phyloP scores from a whole-genome alignment of 2,329 filamentous ascomycete genomes.

The Simplicillium sp. region DNA sequence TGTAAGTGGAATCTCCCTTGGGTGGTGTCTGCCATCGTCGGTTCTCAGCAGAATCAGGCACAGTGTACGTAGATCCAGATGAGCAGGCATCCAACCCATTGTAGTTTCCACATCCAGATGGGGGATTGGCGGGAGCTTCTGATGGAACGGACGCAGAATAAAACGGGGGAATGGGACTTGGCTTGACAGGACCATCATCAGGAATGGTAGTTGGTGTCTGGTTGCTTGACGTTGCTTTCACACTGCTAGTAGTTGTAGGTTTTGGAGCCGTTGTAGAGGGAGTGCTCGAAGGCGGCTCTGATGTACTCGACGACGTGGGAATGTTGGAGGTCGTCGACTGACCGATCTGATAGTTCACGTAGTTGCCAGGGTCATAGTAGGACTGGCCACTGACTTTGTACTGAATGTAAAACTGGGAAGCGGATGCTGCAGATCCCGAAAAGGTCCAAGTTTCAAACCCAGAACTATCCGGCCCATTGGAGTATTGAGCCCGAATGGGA shows the following conservation, averaged over 20 bases:
- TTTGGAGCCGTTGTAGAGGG: neutral
- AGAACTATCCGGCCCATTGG: neutral
- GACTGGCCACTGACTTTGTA: slow-evolving; percentile 1
- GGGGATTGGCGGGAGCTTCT: neutral
- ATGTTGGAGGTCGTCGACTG: neutral
- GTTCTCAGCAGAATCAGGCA: slow-evolving; percentile 2
- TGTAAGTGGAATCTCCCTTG: neutral
- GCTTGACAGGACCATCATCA: slow-evolving; percentile 1
- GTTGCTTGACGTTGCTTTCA: neutral
- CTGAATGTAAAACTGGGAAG: slow-evolving; percentile 2
- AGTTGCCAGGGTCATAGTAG: slow-evolving; percentile 2
- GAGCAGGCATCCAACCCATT: slow-evolving; percentile 1
- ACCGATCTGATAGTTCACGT: slow-evolving; percentile 1
- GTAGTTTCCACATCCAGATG: slow-evolving; percentile 2
- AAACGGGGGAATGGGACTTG: neutral
- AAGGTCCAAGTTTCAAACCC: slow-evolving; percentile 2
- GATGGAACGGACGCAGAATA: slow-evolving; percentile 1
- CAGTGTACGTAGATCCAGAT: neutral
- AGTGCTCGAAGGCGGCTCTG: neutral
- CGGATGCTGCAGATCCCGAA: neutral
- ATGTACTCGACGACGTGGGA: neutral
- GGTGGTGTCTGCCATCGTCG: slow-evolving; percentile 2
- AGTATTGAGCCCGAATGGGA: slow-evolving; percentile 1
- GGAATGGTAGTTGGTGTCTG: neutral
- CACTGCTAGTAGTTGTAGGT: neutral